A percentile compares a stretch with the other conserved stretches of the same genome.
phyloP scores from a whole-genome alignment of 2,329 filamentous ascomycete species.

The Fusarium sp. region DNA sequence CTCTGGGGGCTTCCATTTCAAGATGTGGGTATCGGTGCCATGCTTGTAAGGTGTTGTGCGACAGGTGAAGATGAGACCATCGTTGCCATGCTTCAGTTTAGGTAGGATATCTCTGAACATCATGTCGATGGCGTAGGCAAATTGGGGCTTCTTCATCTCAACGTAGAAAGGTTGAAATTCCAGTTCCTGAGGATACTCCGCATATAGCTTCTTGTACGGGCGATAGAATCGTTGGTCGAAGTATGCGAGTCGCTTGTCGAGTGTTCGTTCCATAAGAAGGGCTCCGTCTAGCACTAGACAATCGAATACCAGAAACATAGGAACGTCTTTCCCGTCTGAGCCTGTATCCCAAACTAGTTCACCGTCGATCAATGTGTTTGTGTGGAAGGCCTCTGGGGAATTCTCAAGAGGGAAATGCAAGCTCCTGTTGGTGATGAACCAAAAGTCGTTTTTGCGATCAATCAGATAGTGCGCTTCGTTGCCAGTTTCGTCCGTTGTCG shows the following conservation, averaged over 20 bases:
- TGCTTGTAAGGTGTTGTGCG: conserved; percentile 86
- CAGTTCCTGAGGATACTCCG: conserved; percentile 76
- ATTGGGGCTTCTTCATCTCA: conserved; percentile 89
- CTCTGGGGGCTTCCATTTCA: conserved; percentile 97
- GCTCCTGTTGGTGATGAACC: conserved; percentile 76
- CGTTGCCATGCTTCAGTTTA: conserved; percentile 89
- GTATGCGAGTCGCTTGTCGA: conserved; percentile 91
- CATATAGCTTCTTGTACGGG: conserved; percentile 75
- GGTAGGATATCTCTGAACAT: conserved; percentile 93
- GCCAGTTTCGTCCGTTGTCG: conserved; percentile 73
- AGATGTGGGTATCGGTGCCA: conserved; percentile 91
- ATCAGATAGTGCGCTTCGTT: conserved; percentile 89
- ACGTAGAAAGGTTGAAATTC: conserved; percentile 82
- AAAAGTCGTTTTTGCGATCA: conserved; percentile 98
- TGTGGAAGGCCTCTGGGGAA: conserved; percentile 77
- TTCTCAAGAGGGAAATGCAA: conserved; percentile 85
- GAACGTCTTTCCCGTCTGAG: conserved; percentile 73
- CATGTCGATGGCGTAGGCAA: conserved; percentile 88
- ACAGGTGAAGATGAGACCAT: conserved; percentile 98
- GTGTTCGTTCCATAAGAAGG: conserved; percentile 79
- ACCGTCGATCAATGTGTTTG: conserved; percentile 87
- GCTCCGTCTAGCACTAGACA: conserved; percentile 85
- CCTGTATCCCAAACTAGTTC: conserved; percentile 91
- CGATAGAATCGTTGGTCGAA: conserved; percentile 82
- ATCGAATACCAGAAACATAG: conserved; percentile 94